A percentile compares a stretch with the other conserved stretches of the same genome.
phyloP scores from a whole-genome alignment of 2,329 filamentous ascomycete genomes.

The Ascochyta pisi region DNA sequence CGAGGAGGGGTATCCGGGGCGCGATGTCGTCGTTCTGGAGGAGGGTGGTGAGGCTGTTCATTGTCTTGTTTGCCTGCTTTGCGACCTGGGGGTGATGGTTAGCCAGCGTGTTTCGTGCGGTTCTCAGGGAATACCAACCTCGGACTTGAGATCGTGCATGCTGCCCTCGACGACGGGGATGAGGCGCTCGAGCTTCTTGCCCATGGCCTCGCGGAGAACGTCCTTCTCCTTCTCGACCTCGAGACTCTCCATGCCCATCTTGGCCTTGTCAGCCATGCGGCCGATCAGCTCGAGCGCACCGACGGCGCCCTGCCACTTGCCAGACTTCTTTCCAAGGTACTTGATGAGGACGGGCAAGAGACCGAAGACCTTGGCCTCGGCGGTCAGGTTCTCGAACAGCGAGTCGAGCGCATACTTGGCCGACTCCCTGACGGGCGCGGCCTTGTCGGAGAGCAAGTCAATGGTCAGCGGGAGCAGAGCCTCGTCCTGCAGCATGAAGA shows the following conservation, averaged over 20 bases:
- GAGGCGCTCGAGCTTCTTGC: slow-evolving; percentile 80
- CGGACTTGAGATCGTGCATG: slow-evolving; percentile 95
- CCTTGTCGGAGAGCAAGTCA: slow-evolving; percentile 90
- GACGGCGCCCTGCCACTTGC: slow-evolving; percentile 97
- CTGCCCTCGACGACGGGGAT: slow-evolving; percentile 90
- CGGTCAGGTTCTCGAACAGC: slow-evolving; percentile 77
- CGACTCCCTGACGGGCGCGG: slow-evolving; percentile 83
- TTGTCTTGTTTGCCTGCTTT: slow-evolving; percentile 90
- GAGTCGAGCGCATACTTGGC: slow-evolving; percentile 94
- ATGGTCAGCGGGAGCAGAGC: slow-evolving; percentile 75
- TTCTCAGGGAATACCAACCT: slow-evolving; percentile 50
- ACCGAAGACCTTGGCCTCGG: slow-evolving; percentile 83
- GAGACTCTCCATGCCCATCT: slow-evolving; percentile 81
- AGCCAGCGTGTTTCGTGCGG: slow-evolving; percentile 7
- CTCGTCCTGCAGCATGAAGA: slow-evolving; percentile 82
- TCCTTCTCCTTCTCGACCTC: slow-evolving; percentile 90
- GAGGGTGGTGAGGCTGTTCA: slow-evolving; percentile 87
- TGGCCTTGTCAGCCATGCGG: slow-evolving; percentile 93
- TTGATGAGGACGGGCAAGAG: slow-evolving; percentile 76
- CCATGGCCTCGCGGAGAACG: slow-evolving; percentile 87
- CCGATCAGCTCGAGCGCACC: slow-evolving; percentile 85
- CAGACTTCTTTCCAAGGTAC: slow-evolving; percentile 83
- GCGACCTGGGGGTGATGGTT: slow-evolving; percentile 51
- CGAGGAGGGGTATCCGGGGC: slow-evolving; percentile 86
- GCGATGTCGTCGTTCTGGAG: slow-evolving; percentile 97